Percentiles rank a stretch among this genome's conserved stretches.
These are phyloP conservation scores for rapeseed (Brassica napus) DNA, from an alignment of 345 rosid genomes.

Conservation along the genomic window Da-Ae NC_063438.1:3994001-3994500, in stretches of 20 bases:
- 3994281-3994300: conserved; percentile 28
- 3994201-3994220: conserved; percentile 25
- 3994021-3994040: not conserved
- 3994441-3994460: too few species aligned
- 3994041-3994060: not conserved
- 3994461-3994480: not conserved
- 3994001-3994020: conserved; percentile 15
- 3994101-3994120: conserved; percentile 48
- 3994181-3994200: not conserved
- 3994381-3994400: not conserved
- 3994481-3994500: not conserved
- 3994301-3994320: conserved; percentile 41
- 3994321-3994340: conserved; percentile 5
- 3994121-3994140: conserved; percentile 5
- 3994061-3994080: conserved; percentile 24
- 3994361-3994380: not conserved
- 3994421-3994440: too few species aligned
- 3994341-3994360: conserved; percentile 27
- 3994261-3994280: conserved; percentile 25
- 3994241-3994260: conserved; percentile 32
- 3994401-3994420: conserved; percentile 12
- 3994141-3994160: conserved; percentile 50
- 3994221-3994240: conserved; percentile 35
- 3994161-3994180: conserved; percentile 15
- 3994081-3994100: conserved; percentile 34